A percentile compares a stretch with the other conserved stretches of the same genome.
Evolutionary conservation across 2,329 filamentous ascomycete genomes (phyloP).

Genomic region (Hypoxylon sp.): DNA sequence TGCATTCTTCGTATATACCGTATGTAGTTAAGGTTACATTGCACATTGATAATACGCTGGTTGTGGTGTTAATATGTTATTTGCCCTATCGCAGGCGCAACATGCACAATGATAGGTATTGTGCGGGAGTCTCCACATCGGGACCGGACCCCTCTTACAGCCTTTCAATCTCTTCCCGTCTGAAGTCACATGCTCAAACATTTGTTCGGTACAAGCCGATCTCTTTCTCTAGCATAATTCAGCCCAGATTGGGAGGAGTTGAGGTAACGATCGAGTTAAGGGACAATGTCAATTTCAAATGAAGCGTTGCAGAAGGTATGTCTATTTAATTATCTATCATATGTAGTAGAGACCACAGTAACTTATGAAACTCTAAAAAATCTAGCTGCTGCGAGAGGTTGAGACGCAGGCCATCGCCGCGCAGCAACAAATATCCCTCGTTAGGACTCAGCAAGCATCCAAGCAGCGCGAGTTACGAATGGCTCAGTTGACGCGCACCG

Average conservation of each 20-base stretch:
- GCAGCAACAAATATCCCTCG: slow-evolving; percentile 91
- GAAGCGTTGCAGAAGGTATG: slow-evolving; percentile 92
- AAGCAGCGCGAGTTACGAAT: slow-evolving; percentile 93
- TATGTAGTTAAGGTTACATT: too few relatives aligned
- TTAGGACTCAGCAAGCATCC: slow-evolving; percentile 84
- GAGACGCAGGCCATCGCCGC: slow-evolving; percentile 89
- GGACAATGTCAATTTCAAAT: slow-evolving; percentile 88
- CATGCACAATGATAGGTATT: too few relatives aligned
- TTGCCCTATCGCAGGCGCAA: neutral
- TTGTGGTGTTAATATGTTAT: too few relatives aligned
- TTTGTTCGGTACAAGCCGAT: slow-evolving; percentile 3
- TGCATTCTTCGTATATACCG: too few relatives aligned
- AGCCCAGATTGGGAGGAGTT: slow-evolving; percentile 12
- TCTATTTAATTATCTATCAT: neutral
- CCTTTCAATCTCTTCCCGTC: slow-evolving; percentile 12
- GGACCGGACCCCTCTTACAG: slow-evolving; percentile 7
- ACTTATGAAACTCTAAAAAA: slow-evolving; percentile 28
- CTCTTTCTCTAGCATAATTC: neutral
- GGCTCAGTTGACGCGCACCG: slow-evolving; percentile 86
- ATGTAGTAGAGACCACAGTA: slow-evolving; percentile 2
- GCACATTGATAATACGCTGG: too few relatives aligned
- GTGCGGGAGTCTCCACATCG: slow-evolving; percentile 22
- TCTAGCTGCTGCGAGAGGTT: slow-evolving; percentile 90
- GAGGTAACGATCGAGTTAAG: slow-evolving; percentile 11
- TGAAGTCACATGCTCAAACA: slow-evolving; percentile 15